Evolutionary conservation across 2,329 filamentous ascomycete species (phyloP).

Genomic region (Beauveria brongniartii): DNA sequence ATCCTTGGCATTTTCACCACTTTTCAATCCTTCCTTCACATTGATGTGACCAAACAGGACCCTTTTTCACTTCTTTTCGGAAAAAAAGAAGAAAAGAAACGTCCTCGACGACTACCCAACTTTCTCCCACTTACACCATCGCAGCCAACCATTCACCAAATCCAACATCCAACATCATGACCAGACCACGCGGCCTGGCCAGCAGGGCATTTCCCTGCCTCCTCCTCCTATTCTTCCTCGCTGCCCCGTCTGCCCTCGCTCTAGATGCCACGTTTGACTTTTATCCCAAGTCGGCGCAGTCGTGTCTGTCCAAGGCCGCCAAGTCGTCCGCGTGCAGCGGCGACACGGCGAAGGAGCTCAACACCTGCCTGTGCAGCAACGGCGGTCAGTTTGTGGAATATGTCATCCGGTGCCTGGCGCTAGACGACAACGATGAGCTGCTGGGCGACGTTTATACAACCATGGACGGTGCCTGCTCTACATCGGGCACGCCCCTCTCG

Average conservation of each 20-base stretch:
- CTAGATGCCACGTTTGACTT: constrained; percentile 33
- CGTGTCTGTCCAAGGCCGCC: constrained; percentile 31
- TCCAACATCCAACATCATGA: neutral
- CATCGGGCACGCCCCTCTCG: constrained; percentile 31
- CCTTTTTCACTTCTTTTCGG: too few relatives aligned
- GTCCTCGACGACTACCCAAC: too few relatives aligned
- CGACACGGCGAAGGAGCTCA: constrained; percentile 27
- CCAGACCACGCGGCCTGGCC: neutral
- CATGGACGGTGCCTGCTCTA: constrained; percentile 31
- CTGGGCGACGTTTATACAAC: constrained; percentile 31
- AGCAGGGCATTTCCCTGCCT: too few relatives aligned
- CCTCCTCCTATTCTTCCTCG: neutral
- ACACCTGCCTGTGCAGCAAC: constrained; percentile 38
- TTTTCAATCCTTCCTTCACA: too few relatives aligned
- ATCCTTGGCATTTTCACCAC: too few relatives aligned
- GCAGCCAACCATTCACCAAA: too few relatives aligned
- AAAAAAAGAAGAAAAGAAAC: too few relatives aligned
- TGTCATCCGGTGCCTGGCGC: constrained; percentile 33
- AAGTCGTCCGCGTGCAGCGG: constrained; percentile 29
- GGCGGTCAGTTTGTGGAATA: constrained; percentile 36
- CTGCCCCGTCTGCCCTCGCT: constrained; percentile 10
- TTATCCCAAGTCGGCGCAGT: constrained; percentile 33
- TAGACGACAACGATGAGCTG: constrained; percentile 24
- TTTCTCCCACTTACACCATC: too few relatives aligned
- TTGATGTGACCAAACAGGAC: too few relatives aligned